Conservation (phyloP, 495 filamentous ascomycete genomes). For the Aspergillus kassunensis region DNA sequence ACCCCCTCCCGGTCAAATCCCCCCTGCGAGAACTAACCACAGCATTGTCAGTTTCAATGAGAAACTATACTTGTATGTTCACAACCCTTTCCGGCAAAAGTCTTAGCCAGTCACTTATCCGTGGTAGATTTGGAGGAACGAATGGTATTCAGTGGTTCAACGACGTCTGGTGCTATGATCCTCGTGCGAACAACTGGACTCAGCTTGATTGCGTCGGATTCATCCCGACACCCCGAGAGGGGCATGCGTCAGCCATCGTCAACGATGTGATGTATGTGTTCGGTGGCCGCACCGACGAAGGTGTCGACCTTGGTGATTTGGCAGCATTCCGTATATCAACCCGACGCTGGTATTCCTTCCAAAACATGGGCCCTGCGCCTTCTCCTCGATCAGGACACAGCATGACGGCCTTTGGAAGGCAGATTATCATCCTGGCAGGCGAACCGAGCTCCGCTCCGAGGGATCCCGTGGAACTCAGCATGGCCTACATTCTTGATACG, state of each 20-base stretch:
- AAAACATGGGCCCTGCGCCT: conserved; percentile 97
- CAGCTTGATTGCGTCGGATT: conserved; percentile 95
- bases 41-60: conserved; percentile 88
- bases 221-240: conserved; percentile 89
- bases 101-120: background rate
- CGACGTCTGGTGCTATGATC: conserved; percentile 96
- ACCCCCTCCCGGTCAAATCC: conserved; percentile 61
- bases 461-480: conserved; percentile 75
- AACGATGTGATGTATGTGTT: conserved; percentile 99
- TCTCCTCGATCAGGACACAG: conserved; percentile 92
- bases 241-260: conserved; percentile 88
- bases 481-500: conserved; percentile 91
- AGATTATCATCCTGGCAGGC: conserved; percentile 86
- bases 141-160: conserved; percentile 96
- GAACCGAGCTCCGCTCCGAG: conserved; percentile 85
- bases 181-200: conserved; percentile 73
- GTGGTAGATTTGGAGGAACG: conserved; percentile 82
- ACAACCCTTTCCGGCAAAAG: background rate
- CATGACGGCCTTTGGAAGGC: conserved; percentile 91
- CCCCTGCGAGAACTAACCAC: conserved; percentile 95
- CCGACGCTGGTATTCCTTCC: conserved; percentile 97
- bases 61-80: conserved; percentile 81
- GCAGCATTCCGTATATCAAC: conserved; percentile 92
- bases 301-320: conserved; percentile 85
- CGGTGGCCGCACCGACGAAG: conserved; percentile 92